phyloP scores from a whole-genome alignment of 352 stramenopile species.

The Globisporangium cederbergense region DNA sequence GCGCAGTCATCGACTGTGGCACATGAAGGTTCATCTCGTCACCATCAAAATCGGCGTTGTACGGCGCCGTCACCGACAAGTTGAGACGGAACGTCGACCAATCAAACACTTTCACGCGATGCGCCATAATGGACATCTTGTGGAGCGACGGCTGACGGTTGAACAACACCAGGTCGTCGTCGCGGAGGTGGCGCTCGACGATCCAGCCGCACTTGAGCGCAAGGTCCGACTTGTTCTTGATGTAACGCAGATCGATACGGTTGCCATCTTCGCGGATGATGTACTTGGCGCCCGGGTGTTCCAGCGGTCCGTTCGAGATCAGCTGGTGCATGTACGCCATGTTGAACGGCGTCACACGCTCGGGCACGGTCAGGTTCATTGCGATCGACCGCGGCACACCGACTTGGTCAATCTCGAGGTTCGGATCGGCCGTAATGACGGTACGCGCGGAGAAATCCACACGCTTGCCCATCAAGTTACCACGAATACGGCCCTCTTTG shows the following conservation, averaged over 20 bases:
- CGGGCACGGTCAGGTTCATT: constrained; percentile 98
- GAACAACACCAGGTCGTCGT: constrained; percentile 99
- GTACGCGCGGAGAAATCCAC: constrained; percentile 99
- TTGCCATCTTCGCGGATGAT: constrained; percentile 97
- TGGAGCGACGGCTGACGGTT: constrained; percentile 99
- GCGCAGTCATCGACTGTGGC: constrained; percentile 96
- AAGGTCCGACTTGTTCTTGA: constrained; percentile 96
- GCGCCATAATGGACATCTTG: constrained; percentile 99
- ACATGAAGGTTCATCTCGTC: constrained; percentile 99
- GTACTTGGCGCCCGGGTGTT: constrained; percentile 97
- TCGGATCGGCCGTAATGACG: constrained; percentile 99
- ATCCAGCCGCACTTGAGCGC: constrained; percentile 97
- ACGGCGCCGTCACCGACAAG: constrained; percentile 96
- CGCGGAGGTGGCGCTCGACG: constrained; percentile 97
- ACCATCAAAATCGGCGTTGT: constrained; percentile 99
- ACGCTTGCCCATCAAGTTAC: constrained; percentile 99
- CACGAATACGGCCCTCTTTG: constrained; percentile 98
- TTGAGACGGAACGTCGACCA: constrained; percentile 99
- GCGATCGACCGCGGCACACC: constrained; percentile 98
- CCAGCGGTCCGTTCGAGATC: constrained; percentile 94
- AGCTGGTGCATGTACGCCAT: constrained; percentile 94
- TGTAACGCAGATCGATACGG: constrained; percentile 97
- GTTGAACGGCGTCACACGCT: constrained; percentile 99
- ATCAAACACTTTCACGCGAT: constrained; percentile 98
- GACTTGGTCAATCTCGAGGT: constrained; percentile 98